These are phyloP conservation scores for Xylaria bambusicola DNA, from an alignment of 495 filamentous ascomycete species.

Conservation along the genomic window DNA sequence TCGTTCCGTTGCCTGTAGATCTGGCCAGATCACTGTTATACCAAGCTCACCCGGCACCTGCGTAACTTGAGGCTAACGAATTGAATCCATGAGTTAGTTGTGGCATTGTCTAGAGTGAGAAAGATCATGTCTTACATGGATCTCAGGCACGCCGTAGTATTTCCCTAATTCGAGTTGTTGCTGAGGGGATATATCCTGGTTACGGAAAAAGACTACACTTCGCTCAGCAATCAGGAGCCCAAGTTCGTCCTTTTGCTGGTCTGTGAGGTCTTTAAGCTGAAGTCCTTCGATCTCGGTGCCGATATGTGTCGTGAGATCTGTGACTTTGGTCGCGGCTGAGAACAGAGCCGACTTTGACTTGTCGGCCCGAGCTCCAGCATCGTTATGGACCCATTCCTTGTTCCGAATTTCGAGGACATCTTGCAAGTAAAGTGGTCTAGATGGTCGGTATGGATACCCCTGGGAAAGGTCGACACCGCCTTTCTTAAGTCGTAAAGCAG, in stretches of 20 bases:
- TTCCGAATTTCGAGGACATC: conserved; percentile 65
- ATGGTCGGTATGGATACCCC: conserved; percentile 69
- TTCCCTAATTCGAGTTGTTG: conserved; percentile 68
- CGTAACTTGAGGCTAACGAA: conserved; percentile 62
- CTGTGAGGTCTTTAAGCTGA: conserved; percentile 67
- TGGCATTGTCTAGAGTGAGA: not conserved
- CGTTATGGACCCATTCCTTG: conserved; percentile 58
- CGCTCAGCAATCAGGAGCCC: conserved; percentile 70
- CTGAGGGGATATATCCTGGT: conserved; percentile 70
- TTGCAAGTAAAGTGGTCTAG: conserved; percentile 64
- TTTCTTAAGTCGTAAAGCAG: conserved; percentile 60
- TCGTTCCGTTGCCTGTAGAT: conserved; percentile 57
- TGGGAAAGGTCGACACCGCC: conserved; percentile 64
- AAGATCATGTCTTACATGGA: conserved; percentile 56
- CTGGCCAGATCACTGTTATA: conserved; percentile 69
- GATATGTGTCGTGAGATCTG: conserved; percentile 65
- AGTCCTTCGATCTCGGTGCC: conserved; percentile 72
- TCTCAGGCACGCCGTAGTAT: conserved; percentile 65
- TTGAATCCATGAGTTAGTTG: not conserved
- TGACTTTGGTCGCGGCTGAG: conserved; percentile 65
- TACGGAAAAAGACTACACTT: conserved; percentile 74
- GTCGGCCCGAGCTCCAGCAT: conserved; percentile 66
- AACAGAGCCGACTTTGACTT: conserved; percentile 66
- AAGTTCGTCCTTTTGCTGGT: conserved; percentile 70
- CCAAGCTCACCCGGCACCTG: conserved; percentile 68